These are phyloP conservation scores for Backusella liffmaniae DNA, from an alignment of 192 early-diverging fungal genomes.

Conservation along the genomic window DNA sequence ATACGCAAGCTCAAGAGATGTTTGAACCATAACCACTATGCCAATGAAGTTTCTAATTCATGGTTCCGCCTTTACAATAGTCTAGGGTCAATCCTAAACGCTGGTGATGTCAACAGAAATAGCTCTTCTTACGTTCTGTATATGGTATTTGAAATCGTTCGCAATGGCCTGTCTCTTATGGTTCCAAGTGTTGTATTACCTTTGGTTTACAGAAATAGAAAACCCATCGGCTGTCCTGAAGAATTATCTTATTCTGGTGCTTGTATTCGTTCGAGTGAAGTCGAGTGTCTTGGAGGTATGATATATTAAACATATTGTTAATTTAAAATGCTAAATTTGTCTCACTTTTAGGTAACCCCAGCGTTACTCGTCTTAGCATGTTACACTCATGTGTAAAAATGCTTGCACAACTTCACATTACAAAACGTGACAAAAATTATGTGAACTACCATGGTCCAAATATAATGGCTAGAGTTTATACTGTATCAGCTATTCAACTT, in stretches of 20 bases:
- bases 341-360: slow-evolving; percentile 11
- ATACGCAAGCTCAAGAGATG: slow-evolving; percentile 1
- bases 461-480: slow-evolving; percentile 12
- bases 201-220: slow-evolving; percentile 1
- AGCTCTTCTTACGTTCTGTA: not conserved
- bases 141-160: not conserved
- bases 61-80: slow-evolving; percentile 8
- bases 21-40: slow-evolving; percentile 13
- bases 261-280: slow-evolving; percentile 10
- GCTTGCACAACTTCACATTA: slow-evolving; percentile 8
- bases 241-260: slow-evolving; percentile 11
- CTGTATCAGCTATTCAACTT: slow-evolving; percentile 14
- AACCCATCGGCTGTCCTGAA: slow-evolving; percentile 8
- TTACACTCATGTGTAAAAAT: slow-evolving; percentile 18
- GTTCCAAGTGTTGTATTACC: not conserved
- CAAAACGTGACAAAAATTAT: slow-evolving; percentile 6
- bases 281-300: slow-evolving; percentile 17
- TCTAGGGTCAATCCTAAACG: not conserved
- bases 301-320: not conserved
- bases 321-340: not conserved
- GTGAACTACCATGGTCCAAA: not conserved
- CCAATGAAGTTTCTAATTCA: slow-evolving; percentile 12
- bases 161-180: not conserved
- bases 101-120: not conserved
- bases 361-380: slow-evolving; percentile 13